These are phyloP conservation scores for Phytophthora fragariae DNA, from an alignment of 352 stramenopile genomes.

Conservation along the genomic window DNA sequence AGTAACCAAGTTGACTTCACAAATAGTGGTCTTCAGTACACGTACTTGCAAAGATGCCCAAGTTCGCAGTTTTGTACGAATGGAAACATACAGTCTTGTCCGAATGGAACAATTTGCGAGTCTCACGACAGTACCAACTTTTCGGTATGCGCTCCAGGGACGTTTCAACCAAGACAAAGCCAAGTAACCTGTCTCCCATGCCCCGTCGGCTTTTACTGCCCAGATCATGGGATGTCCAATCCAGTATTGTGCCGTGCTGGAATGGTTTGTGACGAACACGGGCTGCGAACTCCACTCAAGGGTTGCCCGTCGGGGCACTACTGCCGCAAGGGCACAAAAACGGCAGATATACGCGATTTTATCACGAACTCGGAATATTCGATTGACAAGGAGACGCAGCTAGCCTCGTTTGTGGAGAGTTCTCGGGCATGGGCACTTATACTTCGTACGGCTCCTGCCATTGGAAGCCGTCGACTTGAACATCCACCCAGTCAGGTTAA, in stretches of 20 bases:
- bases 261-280: slow-evolving; percentile 93
- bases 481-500: slow-evolving; percentile 60
- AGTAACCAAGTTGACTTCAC: slow-evolving; percentile 90
- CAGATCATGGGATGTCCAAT: slow-evolving; percentile 89
- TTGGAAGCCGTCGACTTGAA: slow-evolving; percentile 66
- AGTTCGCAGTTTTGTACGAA: slow-evolving; percentile 66
- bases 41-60: slow-evolving; percentile 77
- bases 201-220: slow-evolving; percentile 95
- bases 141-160: slow-evolving; percentile 92
- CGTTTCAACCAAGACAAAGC: slow-evolving; percentile 92
- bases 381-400: slow-evolving; percentile 70
- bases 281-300: slow-evolving; percentile 78
- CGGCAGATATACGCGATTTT: slow-evolving; percentile 70
- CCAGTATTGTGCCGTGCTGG: slow-evolving; percentile 93
- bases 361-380: slow-evolving; percentile 60
- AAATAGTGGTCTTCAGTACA: slow-evolving; percentile 67
- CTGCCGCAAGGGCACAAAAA: slow-evolving; percentile 95
- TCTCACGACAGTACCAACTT: slow-evolving; percentile 86
- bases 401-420: slow-evolving; percentile 63
- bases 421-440: slow-evolving; percentile 60
- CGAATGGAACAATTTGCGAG: slow-evolving; percentile 90
- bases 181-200: slow-evolving; percentile 89
- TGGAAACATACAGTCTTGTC: slow-evolving; percentile 68
- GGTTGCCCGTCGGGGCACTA: slow-evolving; percentile 94
- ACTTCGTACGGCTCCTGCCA: slow-evolving; percentile 54